Conservation (phyloP, 305 asterid species). For the Solanum hybrid region DNA sequence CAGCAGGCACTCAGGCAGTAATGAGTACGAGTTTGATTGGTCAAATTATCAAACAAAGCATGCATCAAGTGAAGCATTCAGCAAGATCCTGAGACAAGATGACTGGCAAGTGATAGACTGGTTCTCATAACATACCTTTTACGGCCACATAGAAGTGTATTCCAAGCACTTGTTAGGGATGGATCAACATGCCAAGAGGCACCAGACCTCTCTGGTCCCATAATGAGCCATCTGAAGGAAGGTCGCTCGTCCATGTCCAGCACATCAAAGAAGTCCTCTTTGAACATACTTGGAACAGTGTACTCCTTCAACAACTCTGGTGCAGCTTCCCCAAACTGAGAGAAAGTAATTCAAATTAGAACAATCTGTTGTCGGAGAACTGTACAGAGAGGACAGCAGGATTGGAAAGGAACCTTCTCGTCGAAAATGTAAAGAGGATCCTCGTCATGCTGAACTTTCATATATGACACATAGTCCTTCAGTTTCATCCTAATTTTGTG, state of each 20-base stretch:
- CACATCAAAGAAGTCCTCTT: conserved; percentile 89
- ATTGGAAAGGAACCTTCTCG: conserved; percentile 50
- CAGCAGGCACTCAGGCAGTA: neutral
- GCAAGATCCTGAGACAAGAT: neutral
- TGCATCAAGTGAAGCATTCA: neutral
- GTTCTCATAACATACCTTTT: conserved; percentile 47
- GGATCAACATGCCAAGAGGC: conserved; percentile 99
- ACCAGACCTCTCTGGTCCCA: conserved; percentile 98
- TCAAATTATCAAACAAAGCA: neutral
- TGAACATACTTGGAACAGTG: conserved; percentile 69
- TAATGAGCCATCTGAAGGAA: conserved; percentile 83
- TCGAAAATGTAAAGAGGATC: conserved; percentile 93
- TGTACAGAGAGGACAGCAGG: conserved; percentile 10
- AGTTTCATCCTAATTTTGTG: conserved; percentile 63
- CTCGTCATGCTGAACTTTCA: conserved; percentile 84
- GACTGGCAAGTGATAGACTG: neutral
- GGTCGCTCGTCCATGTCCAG: conserved; percentile 73
- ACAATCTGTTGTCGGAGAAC: conserved; percentile 7
- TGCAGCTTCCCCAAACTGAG: conserved; percentile 87
- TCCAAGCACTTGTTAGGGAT: conserved; percentile 98
- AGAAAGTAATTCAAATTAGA: conserved; percentile 8
- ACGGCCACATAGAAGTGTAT: conserved; percentile 89
- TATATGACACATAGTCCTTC: conserved; percentile 70
- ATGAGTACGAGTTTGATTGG: neutral
- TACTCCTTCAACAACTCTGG: conserved; percentile 81